Percentiles rank a stretch among this genome's conserved stretches.
These are phyloP conservation scores for Penicillium coprophilum DNA, from an alignment of 495 filamentous ascomycete genomes.

Conservation along the genomic window DNA sequence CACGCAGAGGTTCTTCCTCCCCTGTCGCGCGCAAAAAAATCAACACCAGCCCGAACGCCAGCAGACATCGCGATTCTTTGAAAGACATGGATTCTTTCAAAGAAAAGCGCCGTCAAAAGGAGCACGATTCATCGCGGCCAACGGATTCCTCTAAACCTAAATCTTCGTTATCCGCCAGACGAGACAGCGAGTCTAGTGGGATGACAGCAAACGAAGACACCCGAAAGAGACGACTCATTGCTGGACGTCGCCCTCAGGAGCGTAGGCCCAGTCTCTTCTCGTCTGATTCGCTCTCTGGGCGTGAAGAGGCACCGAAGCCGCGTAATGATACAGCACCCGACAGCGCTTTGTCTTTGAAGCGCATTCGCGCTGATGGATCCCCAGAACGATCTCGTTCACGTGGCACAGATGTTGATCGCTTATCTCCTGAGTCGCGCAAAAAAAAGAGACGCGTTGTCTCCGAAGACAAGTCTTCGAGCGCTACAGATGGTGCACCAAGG, in stretches of 20 bases:
- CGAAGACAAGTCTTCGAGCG: slow-evolving; percentile 39
- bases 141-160: slow-evolving; percentile 30
- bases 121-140: slow-evolving; percentile 35
- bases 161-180: slow-evolving; percentile 23
- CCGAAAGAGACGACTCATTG: slow-evolving; percentile 44
- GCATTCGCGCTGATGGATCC: slow-evolving; percentile 64
- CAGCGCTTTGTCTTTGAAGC: slow-evolving; percentile 48
- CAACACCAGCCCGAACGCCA: slow-evolving; percentile 32
- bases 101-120: slow-evolving; percentile 41
- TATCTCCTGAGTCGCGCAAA: slow-evolving; percentile 39
- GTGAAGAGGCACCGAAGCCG: slow-evolving; percentile 35
- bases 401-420: slow-evolving; percentile 45
- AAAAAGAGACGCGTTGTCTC: slow-evolving; percentile 53
- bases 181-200: slow-evolving; percentile 37
- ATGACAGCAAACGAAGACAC: slow-evolving; percentile 37
- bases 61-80: slow-evolving; percentile 26
- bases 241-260: slow-evolving; percentile 45
- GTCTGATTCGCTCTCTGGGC: slow-evolving; percentile 45
- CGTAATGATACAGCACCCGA: slow-evolving; percentile 39
- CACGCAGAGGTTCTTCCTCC: slow-evolving; percentile 50
- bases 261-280: slow-evolving; percentile 41
- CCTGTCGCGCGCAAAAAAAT: slow-evolving; percentile 48
- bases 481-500: slow-evolving; percentile 36
- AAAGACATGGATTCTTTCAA: slow-evolving; percentile 33
- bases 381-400: slow-evolving; percentile 60